A percentile compares a stretch with the other conserved stretches of the same genome.
Evolutionary conservation across 1,284 basidiomycete species (phyloP).

Genomic region (Coriolopsis trogii): DNA sequence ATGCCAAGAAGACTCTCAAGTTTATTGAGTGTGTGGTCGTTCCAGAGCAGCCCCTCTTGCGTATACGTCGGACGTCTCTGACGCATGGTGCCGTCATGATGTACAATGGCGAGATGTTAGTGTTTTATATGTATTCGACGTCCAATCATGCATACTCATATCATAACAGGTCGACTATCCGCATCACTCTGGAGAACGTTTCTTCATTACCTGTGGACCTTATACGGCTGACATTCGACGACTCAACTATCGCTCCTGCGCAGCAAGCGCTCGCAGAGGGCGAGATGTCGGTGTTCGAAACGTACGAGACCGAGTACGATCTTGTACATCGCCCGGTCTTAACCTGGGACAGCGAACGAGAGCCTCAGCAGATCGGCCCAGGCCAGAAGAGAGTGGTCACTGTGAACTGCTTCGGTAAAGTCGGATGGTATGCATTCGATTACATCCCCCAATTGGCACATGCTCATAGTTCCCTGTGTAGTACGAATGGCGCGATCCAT

Average conservation of each 20-base stretch:
- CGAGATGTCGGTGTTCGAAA: slow-evolving; percentile 80
- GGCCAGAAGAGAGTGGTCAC: slow-evolving; percentile 71
- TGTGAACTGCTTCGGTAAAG: slow-evolving; percentile 84
- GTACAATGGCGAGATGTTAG: slow-evolving; percentile 89
- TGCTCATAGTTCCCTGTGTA: slow-evolving; percentile 35
- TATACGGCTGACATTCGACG: slow-evolving; percentile 83
- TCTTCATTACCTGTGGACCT: slow-evolving; percentile 85
- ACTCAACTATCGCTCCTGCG: slow-evolving; percentile 81
- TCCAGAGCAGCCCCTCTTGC: slow-evolving; percentile 83
- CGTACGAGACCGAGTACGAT: slow-evolving; percentile 90
- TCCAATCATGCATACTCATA: not conserved
- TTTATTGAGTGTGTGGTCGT: slow-evolving; percentile 82
- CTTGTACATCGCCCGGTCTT: slow-evolving; percentile 82
- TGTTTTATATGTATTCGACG: slow-evolving; percentile 13
- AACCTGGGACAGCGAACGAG: slow-evolving; percentile 65
- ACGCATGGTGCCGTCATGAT: slow-evolving; percentile 92
- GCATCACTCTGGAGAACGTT: slow-evolving; percentile 87
- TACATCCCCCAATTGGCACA: not conserved
- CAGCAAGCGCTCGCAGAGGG: slow-evolving; percentile 80
- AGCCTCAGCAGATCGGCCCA: slow-evolving; percentile 62
- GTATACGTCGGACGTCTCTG: slow-evolving; percentile 84
- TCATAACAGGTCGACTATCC: slow-evolving; percentile 68
- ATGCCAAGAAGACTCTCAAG: slow-evolving; percentile 38
- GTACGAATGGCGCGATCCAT: slow-evolving; percentile 77
- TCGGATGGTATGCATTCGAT: slow-evolving; percentile 73